phyloP scores from a whole-genome alignment of 805 yeast species.

The Saccharomycopsis fermentans region DNA sequence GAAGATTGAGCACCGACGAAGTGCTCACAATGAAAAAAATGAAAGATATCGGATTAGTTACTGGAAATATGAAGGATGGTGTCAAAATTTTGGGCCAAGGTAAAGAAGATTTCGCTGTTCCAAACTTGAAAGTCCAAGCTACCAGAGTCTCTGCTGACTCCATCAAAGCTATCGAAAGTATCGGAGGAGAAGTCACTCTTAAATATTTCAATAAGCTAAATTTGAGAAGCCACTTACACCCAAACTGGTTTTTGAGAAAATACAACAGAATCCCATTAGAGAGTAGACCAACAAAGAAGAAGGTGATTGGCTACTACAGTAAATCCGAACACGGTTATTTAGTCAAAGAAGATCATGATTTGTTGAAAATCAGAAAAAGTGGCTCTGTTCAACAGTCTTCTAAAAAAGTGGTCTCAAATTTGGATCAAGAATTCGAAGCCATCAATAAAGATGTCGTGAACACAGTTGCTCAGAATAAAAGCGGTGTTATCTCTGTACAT shows the following conservation, averaged over 20 bases:
- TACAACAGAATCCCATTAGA: slow-evolving; percentile 75
- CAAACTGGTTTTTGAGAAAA: slow-evolving; percentile 54
- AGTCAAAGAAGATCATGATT: slow-evolving; percentile 26
- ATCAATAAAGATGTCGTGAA: slow-evolving; percentile 1
- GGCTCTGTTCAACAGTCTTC: background rate
- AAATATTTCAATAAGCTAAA: slow-evolving; percentile 59
- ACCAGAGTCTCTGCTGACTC: slow-evolving; percentile 71
- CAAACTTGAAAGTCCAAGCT: slow-evolving; percentile 71
- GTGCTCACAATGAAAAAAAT: slow-evolving; percentile 65
- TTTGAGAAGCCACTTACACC: slow-evolving; percentile 65
- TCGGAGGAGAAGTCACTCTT: slow-evolving; percentile 69
- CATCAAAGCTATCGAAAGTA: slow-evolving; percentile 56
- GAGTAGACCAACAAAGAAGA: slow-evolving; percentile 77
- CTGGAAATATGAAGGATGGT: slow-evolving; percentile 68
- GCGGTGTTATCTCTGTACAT: slow-evolving; percentile 8
- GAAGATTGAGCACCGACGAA: slow-evolving; percentile 53
- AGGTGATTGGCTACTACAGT: slow-evolving; percentile 72
- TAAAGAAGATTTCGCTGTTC: slow-evolving; percentile 33
- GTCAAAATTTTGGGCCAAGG: slow-evolving; percentile 73
- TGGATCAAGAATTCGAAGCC: slow-evolving; percentile 9
- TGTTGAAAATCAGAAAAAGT: slow-evolving; percentile 8
- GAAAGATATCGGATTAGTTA: slow-evolving; percentile 62
- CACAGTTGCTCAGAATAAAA: slow-evolving; percentile 2
- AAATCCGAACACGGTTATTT: slow-evolving; percentile 68
- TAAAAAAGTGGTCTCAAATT: slow-evolving; percentile 5